Evolutionary conservation across 2,329 filamentous ascomycete genomes (phyloP), one percentile per base, ranked within the genome.

Genomic region (Hypoxylon sp.): DNA sequence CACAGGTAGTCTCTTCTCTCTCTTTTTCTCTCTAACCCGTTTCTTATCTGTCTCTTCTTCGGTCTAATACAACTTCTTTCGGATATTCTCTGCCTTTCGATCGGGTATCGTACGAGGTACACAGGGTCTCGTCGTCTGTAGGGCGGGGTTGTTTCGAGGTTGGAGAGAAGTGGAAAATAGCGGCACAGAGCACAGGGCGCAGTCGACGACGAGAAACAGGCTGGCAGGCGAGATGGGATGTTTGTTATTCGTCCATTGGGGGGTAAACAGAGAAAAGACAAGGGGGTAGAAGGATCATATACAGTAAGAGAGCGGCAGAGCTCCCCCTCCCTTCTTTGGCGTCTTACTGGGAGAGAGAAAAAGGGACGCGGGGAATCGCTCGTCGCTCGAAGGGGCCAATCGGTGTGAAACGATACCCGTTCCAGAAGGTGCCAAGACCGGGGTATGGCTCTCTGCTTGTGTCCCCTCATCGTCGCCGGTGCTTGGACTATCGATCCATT

Each of bases 381-480:
- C 5, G 21, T 24, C 8, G 10, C 31, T 55, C 52, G 52, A 40
- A 49, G 21, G 15, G 29, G 18, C 40, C 21, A 40, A 56, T 56
- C 29, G 54, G 27, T 33, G 38, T 53, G 50, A 45, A 55, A 48
- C 46, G 27, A 29, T 40, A 26, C 58, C 48, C 10, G 23, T 62
- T 55, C 47, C n/a, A 52, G 59, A 55, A 62, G 50, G 59, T 59
- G 50, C 35, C 17, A 48, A 38, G 53, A 11, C 51, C 10, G 43
- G 58, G 58, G 46, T 56, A 29, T 42, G 35, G 6, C 26, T 29
- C 26, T 29, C 11, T 38, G 10, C 9, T 38, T 40, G 4, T 35
- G n/a, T 35, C 2, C 3, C 31, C n/a, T 35, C n/a, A n/a, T n/a
- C n/a, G n/a, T n/a, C n/a, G n/a, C n/a, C n/a, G n/a, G n/a, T 35